Base-by-base conservation (phyloP, 495 filamentous ascomycete genomes). In the Jackrogersella multiformis region DNA sequence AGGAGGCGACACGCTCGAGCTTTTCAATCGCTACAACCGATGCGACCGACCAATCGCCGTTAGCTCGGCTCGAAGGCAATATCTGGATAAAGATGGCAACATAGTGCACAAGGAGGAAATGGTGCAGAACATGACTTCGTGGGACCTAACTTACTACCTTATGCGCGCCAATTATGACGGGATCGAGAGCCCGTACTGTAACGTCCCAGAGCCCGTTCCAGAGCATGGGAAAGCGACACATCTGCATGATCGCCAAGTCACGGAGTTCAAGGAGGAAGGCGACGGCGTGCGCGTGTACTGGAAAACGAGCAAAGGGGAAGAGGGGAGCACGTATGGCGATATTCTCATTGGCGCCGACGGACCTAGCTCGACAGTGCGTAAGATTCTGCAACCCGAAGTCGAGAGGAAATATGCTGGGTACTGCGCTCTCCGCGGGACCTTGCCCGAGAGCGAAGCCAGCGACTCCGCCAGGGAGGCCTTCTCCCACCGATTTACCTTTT, bases 131-230 rank as follows among this genome's bases (percentile, higher is more conserved):
- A 84, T 81, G 79, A 81, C 79, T 5, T 83, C 79, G 41, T 88
- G 85, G 85, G 84, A 86, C 63, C 48, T 85, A 39, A 68, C 82
- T 10, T 88, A 87, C 58, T 76, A 82, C 68, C 51, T 85, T 5
- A 70, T 87, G 67, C 74, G 86, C 38, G 84, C 83, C 20, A 84
- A 84, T 69, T 86, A 83, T 67, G 86, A 88, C 74, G 80, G 81
- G 2, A 71, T 82, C 10, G 70, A 81, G 24, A 82, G 76, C 61
- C 61, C 67, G 1, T 87, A 85, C 68, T 80, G 80, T 49, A 70
- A 79, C 5, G 73, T 80, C 0, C 79, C 79, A 0, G 60, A 63
- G 7, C 67, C 60, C 1, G 53, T 69, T 24, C 70, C 77, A 0
- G 67, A 66, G 5, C 76, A 81, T 45, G 84, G 79, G 1, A 67